Base-by-base conservation (phyloP, 2,329 filamentous ascomycete species). In the Fusarium albosuccineum region DNA sequence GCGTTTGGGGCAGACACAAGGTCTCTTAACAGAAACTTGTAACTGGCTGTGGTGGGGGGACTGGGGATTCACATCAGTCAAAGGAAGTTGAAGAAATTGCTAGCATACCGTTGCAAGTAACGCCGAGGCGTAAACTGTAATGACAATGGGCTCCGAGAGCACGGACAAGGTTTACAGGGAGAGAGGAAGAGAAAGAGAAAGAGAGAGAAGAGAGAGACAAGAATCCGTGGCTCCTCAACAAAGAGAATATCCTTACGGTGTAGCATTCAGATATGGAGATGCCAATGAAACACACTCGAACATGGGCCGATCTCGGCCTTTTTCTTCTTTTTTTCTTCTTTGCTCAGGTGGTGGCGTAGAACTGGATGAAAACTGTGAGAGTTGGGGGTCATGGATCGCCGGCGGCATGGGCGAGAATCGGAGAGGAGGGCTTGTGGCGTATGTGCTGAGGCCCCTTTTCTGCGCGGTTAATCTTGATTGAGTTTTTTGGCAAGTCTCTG, bases 391-490 rank as follows among this genome's bases (percentile, higher is more conserved):
- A 10, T 34, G 13, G 22, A 26, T 9, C 14, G 14, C 11, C 9
- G 14, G 40, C 53, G 42, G 53, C 44, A 39, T 57, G 36, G 17
- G 45, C 44, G 54, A 57, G 54, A 50, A 39, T 57, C 34, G 29
- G 66, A 37, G 60, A 39, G 44, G 66, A 36, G 49, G 65, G 49
- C 49, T 66, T 42, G 65, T 68, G 65, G 65, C 61, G 62, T 59
- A 13, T 50, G 41, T 33, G 30, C 44, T 27, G 42, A 50, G 46
- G 57, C 57, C 57, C 66, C 48, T 59, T 66, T 61, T 59, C 66
- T 68, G 66, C 66, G 62, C 51, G 62, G 61, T 68, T 68, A 69
- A 68, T 63, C 45, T 69, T 60, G 41, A 53, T 68, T 69, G 53
- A 66, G 66, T 66, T 68, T 55, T 55, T 66, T 49, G 46, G 17